Base-by-base conservation (phyloP, 805 yeast species). In the Metschnikowia chrysomelidarum region DNA sequence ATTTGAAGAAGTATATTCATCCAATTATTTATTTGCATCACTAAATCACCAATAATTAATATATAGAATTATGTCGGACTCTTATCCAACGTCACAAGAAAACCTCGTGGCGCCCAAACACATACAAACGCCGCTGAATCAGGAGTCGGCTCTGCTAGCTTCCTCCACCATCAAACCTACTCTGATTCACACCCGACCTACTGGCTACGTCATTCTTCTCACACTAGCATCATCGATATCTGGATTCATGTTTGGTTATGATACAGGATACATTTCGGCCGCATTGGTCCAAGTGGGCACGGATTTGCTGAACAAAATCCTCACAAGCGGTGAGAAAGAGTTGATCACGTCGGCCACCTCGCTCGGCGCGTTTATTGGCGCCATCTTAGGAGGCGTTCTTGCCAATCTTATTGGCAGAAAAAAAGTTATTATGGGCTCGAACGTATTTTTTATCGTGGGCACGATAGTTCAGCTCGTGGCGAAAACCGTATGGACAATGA, bases 211-310 rank as follows among this genome's bases (percentile, higher is more conserved):
- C 32, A 64, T 87, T 16, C 61, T 75, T 18, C 61, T 88, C 34
- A 85, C 95, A 0, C 67, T 80, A 32, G 79, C 80, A 18, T 78
- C 96, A 0, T 88, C 96, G 6, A 82, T 91, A 44, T 88, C 96
- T 0, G 98, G 98, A 1, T 87, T 89, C 62, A 78, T 91, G 87
- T 91, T 91, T 62, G 98, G 98, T 49, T 91, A 91, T 56, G 98
- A 91, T 60, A 91, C 98, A 1, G 98, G 98, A 49, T 91, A 91
- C 62, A 89, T 91, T 26, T 91, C 98, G 3, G 81, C 94, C 13
- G 97, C 97, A 0, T 70, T 91, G 51, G 95, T 89, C 14, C 78
- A 88, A 23, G 79, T 91, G 30, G 88, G 89, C 9, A 75, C 78
- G 4, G 95, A 86, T 56, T 73, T 91, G 43, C 46, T 51, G 45